phyloP scores from a whole-genome alignment of 169 alveolate species.

The Miamiensis avidus region DNA sequence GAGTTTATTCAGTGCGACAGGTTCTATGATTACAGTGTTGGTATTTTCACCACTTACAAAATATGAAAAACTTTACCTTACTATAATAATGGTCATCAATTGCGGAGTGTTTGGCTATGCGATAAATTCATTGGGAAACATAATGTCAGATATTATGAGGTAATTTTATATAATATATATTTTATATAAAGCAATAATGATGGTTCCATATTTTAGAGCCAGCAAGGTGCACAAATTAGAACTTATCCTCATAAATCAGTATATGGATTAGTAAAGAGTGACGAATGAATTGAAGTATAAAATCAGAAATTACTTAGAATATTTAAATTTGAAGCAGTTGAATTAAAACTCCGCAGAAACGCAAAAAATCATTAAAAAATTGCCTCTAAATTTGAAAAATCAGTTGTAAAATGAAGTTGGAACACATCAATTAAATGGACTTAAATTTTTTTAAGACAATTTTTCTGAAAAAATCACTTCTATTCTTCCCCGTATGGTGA shows the following conservation, averaged over 20 bases:
- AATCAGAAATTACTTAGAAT: not conserved
- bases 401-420: not conserved
- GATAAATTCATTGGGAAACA: not conserved
- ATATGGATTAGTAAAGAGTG: not conserved
- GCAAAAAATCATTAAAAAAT: too few species aligned
- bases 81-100: not conserved
- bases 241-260: not conserved
- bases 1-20: not conserved
- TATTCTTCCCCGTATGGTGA: not conserved
- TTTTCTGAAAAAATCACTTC: not conserved
- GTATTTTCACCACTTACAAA: not conserved
- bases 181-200: too few species aligned
- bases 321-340: not conserved
- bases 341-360: not conserved
- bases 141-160: not conserved
- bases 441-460: not conserved
- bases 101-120: not conserved
- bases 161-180: too few species aligned
- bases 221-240: not conserved
- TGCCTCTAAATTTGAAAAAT: not conserved
- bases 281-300: not conserved
- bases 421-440: too few species aligned
- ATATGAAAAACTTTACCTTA: not conserved
- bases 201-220: not conserved
- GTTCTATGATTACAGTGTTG: not conserved